These are phyloP conservation scores for Globisporangium paddicum DNA, from an alignment of 352 stramenopile genomes.

Conservation along the genomic window DNA sequence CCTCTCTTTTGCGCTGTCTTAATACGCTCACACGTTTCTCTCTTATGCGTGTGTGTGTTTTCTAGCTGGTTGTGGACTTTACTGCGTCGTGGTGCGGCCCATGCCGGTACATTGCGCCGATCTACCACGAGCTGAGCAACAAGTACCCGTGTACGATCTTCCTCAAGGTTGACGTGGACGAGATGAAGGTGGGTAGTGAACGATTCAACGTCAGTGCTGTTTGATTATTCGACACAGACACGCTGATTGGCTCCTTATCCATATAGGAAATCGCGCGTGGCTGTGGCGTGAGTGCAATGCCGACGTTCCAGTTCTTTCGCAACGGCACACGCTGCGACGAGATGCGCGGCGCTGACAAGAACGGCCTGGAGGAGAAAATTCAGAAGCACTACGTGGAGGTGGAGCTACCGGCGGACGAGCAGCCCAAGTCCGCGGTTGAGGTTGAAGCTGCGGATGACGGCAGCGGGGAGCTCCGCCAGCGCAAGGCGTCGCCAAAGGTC, in stretches of 20 bases:
- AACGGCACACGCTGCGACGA: constrained; percentile 87
- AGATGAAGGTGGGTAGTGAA: constrained; percentile 38
- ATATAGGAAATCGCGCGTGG: constrained; percentile 45
- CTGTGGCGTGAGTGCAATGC: constrained; percentile 89
- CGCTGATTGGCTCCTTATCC: background rate
- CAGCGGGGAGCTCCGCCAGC: constrained; percentile 42
- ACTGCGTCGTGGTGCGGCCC: constrained; percentile 87
- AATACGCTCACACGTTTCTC: background rate
- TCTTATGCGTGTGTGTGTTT: background rate
- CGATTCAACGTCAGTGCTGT: background rate
- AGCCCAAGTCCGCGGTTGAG: constrained; percentile 21
- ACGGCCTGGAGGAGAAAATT: constrained; percentile 47
- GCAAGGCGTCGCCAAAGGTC: constrained; percentile 35
- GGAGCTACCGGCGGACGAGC: constrained; percentile 60
- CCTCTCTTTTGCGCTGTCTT: background rate
- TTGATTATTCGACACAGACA: background rate
- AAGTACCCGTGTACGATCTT: constrained; percentile 84
- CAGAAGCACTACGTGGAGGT: constrained; percentile 81
- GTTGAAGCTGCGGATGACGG: constrained; percentile 10
- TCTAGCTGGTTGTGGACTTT: constrained; percentile 82
- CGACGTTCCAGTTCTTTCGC: constrained; percentile 96
- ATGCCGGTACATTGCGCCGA: constrained; percentile 82
- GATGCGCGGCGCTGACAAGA: constrained; percentile 79
- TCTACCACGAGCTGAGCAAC: constrained; percentile 82
- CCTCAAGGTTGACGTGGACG: constrained; percentile 88